Evolutionary conservation across 345 rosid genomes (phyloP), one percentile per base, ranked within the genome.

Genomic region (Eucalyptus microcorys): DNA sequence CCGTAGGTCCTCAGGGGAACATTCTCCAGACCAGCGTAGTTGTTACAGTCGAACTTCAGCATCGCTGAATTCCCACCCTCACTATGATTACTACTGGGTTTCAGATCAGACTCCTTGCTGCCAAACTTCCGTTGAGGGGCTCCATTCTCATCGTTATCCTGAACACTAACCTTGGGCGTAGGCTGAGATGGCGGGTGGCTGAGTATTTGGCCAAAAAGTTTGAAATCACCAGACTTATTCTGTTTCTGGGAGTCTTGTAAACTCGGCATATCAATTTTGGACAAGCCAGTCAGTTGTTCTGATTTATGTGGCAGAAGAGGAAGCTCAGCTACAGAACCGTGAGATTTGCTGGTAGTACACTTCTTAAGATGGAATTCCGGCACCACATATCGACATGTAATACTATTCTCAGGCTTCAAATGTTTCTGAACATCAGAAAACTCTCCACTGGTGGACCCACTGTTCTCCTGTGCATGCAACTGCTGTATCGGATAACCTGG

Each of bases 131-230:
- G 91, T 87, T 86, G 88, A 90, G 87, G 90, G 66, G 59, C 24
- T n/a, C 90, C 94, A 32, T 91, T 93, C 10, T 89, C 94, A 81
- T 90, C 95, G 50, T 87, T 91, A 76, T 92, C 95, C 64, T 89
- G 90, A 34, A 91, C 57, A 59, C 48, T 81, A 10, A 86, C 45
- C 86, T 88, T 90, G n/a, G 79, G 52, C 86, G 87, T 91, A 86
- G 86, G 92, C 30, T 86, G 87, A 81, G 93, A 88, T 3, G 91
- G 89, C 21, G 96, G 90, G 50, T 90, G 90, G 79, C 94, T 94
- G 43, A 97, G 95, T 84, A 98, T 95, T 92, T 95, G 93, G 79
- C 99, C 99, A 93, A 97, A 98, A 45, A 97, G 93, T 90, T 95
- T 97, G 64, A 98, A 95, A 94, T 96, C 96, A 71, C 96, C 97